These are phyloP conservation scores for Diplocarpon mali DNA, from an alignment of 2,329 filamentous ascomycete species.

Conservation along the genomic window DNA sequence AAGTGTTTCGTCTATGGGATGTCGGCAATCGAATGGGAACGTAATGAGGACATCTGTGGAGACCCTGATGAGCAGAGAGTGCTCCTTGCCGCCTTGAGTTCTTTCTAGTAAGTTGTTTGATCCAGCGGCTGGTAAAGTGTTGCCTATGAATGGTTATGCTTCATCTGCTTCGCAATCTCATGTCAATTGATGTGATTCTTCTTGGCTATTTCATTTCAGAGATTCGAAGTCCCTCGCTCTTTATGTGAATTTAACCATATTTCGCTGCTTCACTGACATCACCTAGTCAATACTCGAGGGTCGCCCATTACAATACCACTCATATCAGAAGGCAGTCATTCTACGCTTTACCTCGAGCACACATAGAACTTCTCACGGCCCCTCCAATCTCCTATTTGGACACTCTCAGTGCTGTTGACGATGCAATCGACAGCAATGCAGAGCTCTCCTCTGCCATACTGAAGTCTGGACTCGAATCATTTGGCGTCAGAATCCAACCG, in stretches of 20 bases:
- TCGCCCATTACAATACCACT: slow-evolving; percentile 81
- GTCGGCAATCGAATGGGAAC: slow-evolving; percentile 27
- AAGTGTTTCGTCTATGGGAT: background rate
- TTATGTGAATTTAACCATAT: background rate
- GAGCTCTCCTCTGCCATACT: slow-evolving; percentile 72
- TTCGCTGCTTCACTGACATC: background rate
- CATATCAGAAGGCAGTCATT: slow-evolving; percentile 86
- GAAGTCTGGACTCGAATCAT: slow-evolving; percentile 54
- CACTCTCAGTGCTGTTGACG: slow-evolving; percentile 67
- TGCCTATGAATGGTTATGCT: background rate
- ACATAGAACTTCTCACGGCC: slow-evolving; percentile 72
- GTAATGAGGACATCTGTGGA: slow-evolving; percentile 35
- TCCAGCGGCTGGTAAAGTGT: background rate
- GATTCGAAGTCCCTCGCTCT: too few species aligned
- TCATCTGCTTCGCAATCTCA: too few species aligned
- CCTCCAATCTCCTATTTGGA: slow-evolving; percentile 77
- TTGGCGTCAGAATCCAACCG: slow-evolving; percentile 34
- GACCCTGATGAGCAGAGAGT: slow-evolving; percentile 75
- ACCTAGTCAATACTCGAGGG: slow-evolving; percentile 68
- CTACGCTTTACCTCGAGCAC: slow-evolving; percentile 73
- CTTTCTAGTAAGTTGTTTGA: slow-evolving; percentile 60
- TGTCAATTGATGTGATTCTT: too few species aligned
- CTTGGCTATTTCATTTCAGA: too few species aligned
- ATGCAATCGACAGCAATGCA: slow-evolving; percentile 81
- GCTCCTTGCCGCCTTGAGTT: slow-evolving; percentile 74